phyloP scores from a whole-genome alignment of 495 filamentous ascomycete genomes.

The Platismatia glauca region DNA sequence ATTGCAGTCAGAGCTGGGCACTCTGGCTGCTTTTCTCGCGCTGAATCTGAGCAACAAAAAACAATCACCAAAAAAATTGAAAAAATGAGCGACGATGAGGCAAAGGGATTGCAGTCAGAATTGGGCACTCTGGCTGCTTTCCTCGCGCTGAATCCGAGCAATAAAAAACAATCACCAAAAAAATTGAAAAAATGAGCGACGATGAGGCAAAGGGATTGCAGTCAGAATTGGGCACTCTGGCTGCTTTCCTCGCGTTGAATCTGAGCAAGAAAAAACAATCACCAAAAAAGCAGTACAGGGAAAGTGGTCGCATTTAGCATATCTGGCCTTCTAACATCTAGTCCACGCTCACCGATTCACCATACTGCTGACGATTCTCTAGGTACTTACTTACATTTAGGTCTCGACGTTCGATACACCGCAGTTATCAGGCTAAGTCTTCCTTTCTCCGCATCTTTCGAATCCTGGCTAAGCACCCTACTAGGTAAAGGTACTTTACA shows the following conservation, averaged over 20 bases:
- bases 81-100: slow-evolving; percentile 1
- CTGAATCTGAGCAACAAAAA: neutral
- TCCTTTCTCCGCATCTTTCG: neutral
- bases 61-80: neutral
- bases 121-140: neutral
- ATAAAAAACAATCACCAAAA: slow-evolving; percentile 5
- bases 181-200: neutral
- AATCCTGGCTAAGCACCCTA: neutral
- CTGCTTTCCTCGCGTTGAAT: neutral
- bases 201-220: neutral
- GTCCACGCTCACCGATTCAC: neutral
- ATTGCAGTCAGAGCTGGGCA: neutral
- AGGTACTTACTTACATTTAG: neutral
- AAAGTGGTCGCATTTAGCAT: neutral
- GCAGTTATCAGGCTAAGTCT: neutral
- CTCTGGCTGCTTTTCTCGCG: neutral
- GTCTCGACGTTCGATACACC: neutral
- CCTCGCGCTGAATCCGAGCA: neutral
- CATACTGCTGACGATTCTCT: slow-evolving; percentile 1
- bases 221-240: neutral
- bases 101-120: neutral
- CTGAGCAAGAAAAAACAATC: slow-evolving; percentile 13
- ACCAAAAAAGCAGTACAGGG: slow-evolving; percentile 12
- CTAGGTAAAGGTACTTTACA: neutral
- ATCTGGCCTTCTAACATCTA: neutral